phyloP scores from a whole-genome alignment of 1,284 basidiomycete genomes.

The Baeospora myosura region DNA sequence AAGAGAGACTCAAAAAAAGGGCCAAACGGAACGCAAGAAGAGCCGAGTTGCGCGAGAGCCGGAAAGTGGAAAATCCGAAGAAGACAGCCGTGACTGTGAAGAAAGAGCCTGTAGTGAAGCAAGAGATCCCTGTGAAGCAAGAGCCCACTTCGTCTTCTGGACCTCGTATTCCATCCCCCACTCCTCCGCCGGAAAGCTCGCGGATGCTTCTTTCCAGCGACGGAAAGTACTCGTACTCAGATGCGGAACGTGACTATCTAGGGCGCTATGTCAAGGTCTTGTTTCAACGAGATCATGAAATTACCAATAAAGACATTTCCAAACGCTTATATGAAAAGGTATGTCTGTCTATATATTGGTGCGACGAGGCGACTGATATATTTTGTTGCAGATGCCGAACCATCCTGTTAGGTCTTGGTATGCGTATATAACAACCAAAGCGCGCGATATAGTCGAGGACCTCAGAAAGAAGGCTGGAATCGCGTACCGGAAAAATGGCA shows the following conservation, averaged over 20 bases:
- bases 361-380: constrained; percentile 1
- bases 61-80: constrained; percentile 8
- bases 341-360: constrained; percentile 6
- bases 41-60: constrained; percentile 11
- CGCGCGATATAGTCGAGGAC: constrained; percentile 20
- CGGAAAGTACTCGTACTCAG: constrained; percentile 16
- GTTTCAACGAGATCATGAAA: constrained; percentile 30
- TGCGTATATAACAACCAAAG: constrained; percentile 12
- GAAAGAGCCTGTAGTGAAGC: constrained; percentile 2
- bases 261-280: constrained; percentile 22
- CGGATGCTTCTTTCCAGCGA: constrained; percentile 10
- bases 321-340: constrained; percentile 34
- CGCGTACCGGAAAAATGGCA: constrained; percentile 27
- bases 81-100: constrained; percentile 11
- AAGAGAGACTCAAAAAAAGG: not conserved
- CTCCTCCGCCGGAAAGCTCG: constrained; percentile 16
- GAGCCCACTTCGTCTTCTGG: not conserved
- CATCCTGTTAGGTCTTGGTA: constrained; percentile 36
- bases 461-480: constrained; percentile 30
- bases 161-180: constrained; percentile 12
- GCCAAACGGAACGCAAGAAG: not conserved
- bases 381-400: constrained; percentile 33
- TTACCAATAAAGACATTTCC: constrained; percentile 24
- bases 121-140: not conserved
- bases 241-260: constrained; percentile 24